Conservation (phyloP, 2,329 filamentous ascomycete genomes). For the Aspergillus intermedius region DNA sequence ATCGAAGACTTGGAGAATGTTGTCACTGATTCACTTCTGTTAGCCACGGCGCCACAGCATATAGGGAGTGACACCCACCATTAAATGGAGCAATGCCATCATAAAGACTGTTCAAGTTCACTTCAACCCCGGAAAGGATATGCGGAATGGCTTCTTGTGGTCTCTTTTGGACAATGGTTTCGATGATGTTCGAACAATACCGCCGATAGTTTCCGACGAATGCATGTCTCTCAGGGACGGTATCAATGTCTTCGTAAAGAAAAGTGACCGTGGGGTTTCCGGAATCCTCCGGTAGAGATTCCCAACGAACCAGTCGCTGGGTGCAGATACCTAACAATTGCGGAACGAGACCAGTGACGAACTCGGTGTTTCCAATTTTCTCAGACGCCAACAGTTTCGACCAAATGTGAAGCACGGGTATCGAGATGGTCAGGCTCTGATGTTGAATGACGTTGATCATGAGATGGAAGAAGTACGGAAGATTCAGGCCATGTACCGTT, state of each 20-base stretch:
- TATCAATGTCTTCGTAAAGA: conserved; percentile 89
- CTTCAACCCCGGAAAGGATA: conserved; percentile 73
- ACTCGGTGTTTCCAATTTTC: conserved; percentile 52
- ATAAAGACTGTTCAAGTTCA: conserved; percentile 68
- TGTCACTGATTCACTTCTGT: conserved; percentile 20
- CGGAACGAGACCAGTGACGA: conserved; percentile 61
- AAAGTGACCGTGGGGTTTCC: conserved; percentile 74
- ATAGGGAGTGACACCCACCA: conserved; percentile 39
- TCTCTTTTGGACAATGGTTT: conserved; percentile 74
- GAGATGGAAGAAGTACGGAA: conserved; percentile 70
- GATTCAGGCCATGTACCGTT: conserved; percentile 50
- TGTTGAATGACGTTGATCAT: conserved; percentile 73
- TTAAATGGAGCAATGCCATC: conserved; percentile 61
- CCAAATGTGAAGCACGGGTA: conserved; percentile 87
- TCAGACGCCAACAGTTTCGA: conserved; percentile 70
- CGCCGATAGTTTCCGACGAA: conserved; percentile 93
- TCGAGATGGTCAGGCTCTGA: conserved; percentile 85
- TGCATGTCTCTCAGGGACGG: conserved; percentile 83
- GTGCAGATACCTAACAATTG: conserved; percentile 77
- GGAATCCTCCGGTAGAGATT: conserved; percentile 74
- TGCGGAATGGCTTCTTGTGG: conserved; percentile 80
- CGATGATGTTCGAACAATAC: conserved; percentile 82
- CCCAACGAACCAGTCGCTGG: conserved; percentile 77
- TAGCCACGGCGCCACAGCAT: background rate
- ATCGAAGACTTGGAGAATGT: conserved; percentile 36